Evolutionary conservation across 306 rosid genomes (phyloP).

Genomic region (Datisca glomerata): DNA sequence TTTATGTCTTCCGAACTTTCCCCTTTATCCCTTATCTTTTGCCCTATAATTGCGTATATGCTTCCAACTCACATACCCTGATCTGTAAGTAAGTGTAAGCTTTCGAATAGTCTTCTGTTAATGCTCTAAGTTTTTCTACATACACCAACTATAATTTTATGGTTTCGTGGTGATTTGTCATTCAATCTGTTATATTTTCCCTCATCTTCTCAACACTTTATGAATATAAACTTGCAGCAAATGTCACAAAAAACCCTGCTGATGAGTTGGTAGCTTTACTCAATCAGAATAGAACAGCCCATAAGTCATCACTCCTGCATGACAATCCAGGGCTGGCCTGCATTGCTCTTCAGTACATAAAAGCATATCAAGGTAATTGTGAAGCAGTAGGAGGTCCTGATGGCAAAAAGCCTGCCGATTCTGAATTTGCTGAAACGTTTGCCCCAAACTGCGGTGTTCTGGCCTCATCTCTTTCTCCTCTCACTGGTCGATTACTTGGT

Average conservation of each 20-base stretch:
- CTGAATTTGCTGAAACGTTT: conserved; percentile 54
- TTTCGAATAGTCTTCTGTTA: too few relatives aligned
- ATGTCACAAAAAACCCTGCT: conserved; percentile 39
- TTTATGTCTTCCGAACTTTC: too few relatives aligned
- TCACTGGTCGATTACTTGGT: conserved; percentile 84
- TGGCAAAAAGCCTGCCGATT: conserved; percentile 75
- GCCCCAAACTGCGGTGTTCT: conserved; percentile 72
- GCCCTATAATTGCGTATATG: too few relatives aligned
- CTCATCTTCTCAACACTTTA: not conserved
- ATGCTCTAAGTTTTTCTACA: not conserved
- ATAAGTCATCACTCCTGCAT: conserved; percentile 22
- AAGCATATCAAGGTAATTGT: conserved; percentile 68
- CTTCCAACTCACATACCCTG: too few relatives aligned
- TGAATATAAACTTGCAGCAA: conserved; percentile 24
- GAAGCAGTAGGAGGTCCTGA: conserved; percentile 72
- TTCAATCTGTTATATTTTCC: not conserved
- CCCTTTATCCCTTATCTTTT: too few relatives aligned
- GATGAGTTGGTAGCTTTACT: conserved; percentile 32
- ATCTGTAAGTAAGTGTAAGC: too few relatives aligned
- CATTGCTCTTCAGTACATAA: conserved; percentile 82
- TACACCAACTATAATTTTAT: not conserved
- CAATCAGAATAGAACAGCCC: conserved; percentile 32
- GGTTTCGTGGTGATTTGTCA: not conserved
- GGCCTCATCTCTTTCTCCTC: conserved; percentile 46
- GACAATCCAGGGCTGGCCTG: conserved; percentile 78